These are phyloP conservation scores for Myochromella boudieri DNA, from an alignment of 768 basidiomycete genomes.

Conservation along the genomic window DNA sequence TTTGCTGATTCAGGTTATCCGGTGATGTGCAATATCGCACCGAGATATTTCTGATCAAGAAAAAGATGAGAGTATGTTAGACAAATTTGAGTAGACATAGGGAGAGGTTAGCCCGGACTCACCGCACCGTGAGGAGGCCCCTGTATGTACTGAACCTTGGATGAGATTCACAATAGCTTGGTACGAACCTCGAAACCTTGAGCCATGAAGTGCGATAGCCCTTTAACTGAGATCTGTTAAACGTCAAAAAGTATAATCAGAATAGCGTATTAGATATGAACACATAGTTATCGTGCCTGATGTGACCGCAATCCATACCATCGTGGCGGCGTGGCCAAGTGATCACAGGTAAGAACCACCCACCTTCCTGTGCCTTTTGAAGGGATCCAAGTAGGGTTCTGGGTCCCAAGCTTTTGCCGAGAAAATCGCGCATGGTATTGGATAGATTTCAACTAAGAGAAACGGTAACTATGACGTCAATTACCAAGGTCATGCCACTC, in stretches of 20 bases:
- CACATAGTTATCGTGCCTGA: conserved; percentile 15
- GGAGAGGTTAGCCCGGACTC: too few relatives aligned
- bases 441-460: conserved; percentile 1
- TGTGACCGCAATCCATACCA: conserved; percentile 1
- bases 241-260: conserved; percentile 9
- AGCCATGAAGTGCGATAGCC: too few relatives aligned
- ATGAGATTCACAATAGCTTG: too few relatives aligned
- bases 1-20: conserved; percentile 13
- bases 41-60: too few relatives aligned
- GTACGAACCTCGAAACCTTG: too few relatives aligned
- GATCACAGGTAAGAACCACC: conserved; percentile 1
- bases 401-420: conserved; percentile 11
- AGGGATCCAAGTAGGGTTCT: conserved; percentile 6
- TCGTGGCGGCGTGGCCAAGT: conserved; percentile 1
- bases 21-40: too few relatives aligned
- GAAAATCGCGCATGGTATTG: conserved; percentile 10
- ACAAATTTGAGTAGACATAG: too few relatives aligned
- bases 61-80: too few relatives aligned
- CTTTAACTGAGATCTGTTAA: too few relatives aligned
- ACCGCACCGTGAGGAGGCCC: too few relatives aligned
- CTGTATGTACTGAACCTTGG: too few relatives aligned
- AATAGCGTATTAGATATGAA: conserved; percentile 9
- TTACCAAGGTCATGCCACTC: background rate
- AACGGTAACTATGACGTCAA: conserved; percentile 13
- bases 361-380: background rate